These are phyloP conservation scores for Nyctanthes arbortristis DNA, from an alignment of 257 asterid species.

Conservation along the genomic window DNA sequence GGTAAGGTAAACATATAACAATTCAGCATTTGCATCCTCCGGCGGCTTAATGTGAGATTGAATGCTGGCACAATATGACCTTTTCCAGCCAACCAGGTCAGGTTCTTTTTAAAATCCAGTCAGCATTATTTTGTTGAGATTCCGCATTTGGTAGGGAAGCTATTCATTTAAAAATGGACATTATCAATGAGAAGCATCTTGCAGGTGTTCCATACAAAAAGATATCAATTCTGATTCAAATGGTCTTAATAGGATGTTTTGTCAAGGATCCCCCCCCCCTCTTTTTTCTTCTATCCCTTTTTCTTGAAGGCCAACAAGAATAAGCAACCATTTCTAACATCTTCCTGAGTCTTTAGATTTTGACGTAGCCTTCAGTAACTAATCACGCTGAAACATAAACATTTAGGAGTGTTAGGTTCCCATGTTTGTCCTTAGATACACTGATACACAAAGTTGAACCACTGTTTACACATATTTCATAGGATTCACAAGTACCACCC, in stretches of 20 bases:
- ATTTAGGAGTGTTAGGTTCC: not conserved
- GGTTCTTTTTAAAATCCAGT: not conserved
- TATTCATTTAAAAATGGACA: not conserved
- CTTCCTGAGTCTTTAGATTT: not conserved
- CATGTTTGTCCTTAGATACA: too few relatives aligned
- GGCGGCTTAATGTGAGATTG: conserved; percentile 3
- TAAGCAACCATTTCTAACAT: not conserved
- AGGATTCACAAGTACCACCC: too few relatives aligned
- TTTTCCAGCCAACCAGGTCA: not conserved
- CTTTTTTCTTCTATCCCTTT: too few relatives aligned
- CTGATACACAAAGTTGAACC: too few relatives aligned
- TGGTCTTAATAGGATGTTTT: not conserved
- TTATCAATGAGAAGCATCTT: not conserved
- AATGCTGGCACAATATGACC: conserved; percentile 4
- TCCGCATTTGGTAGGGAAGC: not conserved
- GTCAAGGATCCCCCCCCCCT: not conserved
- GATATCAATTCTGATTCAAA: not conserved
- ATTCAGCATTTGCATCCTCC: conserved; percentile 23
- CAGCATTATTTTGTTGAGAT: not conserved
- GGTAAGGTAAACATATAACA: not conserved
- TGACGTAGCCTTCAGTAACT: not conserved
- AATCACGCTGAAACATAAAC: not conserved
- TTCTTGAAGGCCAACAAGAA: not conserved
- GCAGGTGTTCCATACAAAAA: not conserved
- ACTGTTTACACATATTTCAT: too few relatives aligned